A percentile compares a stretch with the other conserved stretches of the same genome.
Conservation (phyloP, 2,329 filamentous ascomycete genomes). For the Cladosporium sp. region DNA sequence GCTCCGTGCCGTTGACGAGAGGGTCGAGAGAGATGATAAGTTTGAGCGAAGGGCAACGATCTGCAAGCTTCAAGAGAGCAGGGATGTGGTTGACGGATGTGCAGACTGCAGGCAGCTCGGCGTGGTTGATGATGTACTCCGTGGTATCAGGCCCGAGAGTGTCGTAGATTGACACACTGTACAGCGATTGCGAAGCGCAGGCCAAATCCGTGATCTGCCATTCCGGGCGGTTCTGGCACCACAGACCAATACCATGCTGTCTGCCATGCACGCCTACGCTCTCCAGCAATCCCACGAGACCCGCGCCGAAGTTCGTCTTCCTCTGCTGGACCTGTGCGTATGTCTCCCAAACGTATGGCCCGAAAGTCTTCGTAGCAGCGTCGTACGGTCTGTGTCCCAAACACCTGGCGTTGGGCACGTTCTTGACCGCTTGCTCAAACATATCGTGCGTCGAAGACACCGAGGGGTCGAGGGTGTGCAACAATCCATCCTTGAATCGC, state of each 20-base stretch:
- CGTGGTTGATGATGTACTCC: slow-evolving; percentile 94
- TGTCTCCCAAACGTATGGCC: slow-evolving; percentile 76
- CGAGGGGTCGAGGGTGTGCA: slow-evolving; percentile 66
- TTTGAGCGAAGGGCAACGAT: slow-evolving; percentile 75
- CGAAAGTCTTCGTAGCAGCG: slow-evolving; percentile 64
- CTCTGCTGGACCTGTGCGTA: slow-evolving; percentile 75
- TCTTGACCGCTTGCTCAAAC: slow-evolving; percentile 45
- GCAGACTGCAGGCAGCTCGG: slow-evolving; percentile 68
- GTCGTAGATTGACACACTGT: slow-evolving; percentile 90
- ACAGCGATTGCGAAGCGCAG: slow-evolving; percentile 80
- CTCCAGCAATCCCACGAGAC: slow-evolving; percentile 76
- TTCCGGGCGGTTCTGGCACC: slow-evolving; percentile 82
- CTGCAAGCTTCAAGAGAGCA: slow-evolving; percentile 70
- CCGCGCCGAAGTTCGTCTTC: slow-evolving; percentile 78
- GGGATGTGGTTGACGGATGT: slow-evolving; percentile 78
- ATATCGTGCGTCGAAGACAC: slow-evolving; percentile 31
- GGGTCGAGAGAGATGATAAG: slow-evolving; percentile 82
- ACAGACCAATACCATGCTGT: slow-evolving; percentile 73
- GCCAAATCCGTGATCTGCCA: slow-evolving; percentile 88
- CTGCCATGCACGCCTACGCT: slow-evolving; percentile 60
- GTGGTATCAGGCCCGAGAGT: slow-evolving; percentile 86
- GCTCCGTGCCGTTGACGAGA: slow-evolving; percentile 68
- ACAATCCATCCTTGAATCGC: slow-evolving; percentile 65
- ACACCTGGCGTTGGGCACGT: slow-evolving; percentile 63
- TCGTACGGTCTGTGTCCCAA: slow-evolving; percentile 80